Evolutionary conservation across 2,329 filamentous ascomycete species (phyloP), one percentile per base, ranked within the genome.

Genomic region (Aspergillus sp.): DNA sequence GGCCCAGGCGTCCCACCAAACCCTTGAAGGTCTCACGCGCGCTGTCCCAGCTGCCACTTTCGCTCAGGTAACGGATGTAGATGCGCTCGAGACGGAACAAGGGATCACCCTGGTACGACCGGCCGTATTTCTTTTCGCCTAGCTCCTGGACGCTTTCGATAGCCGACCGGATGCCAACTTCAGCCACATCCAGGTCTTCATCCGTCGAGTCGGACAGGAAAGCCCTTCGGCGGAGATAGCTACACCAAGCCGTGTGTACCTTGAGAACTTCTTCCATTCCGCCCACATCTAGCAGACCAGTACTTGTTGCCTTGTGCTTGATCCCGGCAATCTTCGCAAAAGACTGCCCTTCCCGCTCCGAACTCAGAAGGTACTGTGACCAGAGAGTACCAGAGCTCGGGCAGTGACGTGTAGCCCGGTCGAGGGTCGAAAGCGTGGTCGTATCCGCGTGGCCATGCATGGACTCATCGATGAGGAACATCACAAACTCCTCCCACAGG

Each of bases 221-320:
- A 16, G 93, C 90, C 45, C 86, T 86, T 20, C 94, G 87, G 60
- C 93, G 90, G 17, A 99, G 80, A 62, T 93, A 97, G 46, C 90
- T 91, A 66, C 93, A 96, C 94, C 94, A 99, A 0, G 92, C 88
- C 49, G 90, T 85, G 65, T 96, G 91, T 65, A 97, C 90, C 63
- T 95, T 90, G 53, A 97, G 82, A 30, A 96, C 85, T 59, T 92
- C 89, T 46, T 90, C 85, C 80, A 96, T 87, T 20, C 91, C 92
- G 55, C 90, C 86, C 57, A 88, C 86, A 67, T 95, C 91, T 4
- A 97, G 79, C 40, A 95, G 79, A 8, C 90, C 87, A 20, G 90
- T 90, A 65, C 87, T 90, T 0, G 92, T 97, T 6, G 94, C 94
- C 41, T 86, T 86, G 70, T 96, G 90, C 72, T 99, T 99, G 69